Conservation (phyloP, 805 yeast genomes). For the Ogataea ramenticola region DNA sequence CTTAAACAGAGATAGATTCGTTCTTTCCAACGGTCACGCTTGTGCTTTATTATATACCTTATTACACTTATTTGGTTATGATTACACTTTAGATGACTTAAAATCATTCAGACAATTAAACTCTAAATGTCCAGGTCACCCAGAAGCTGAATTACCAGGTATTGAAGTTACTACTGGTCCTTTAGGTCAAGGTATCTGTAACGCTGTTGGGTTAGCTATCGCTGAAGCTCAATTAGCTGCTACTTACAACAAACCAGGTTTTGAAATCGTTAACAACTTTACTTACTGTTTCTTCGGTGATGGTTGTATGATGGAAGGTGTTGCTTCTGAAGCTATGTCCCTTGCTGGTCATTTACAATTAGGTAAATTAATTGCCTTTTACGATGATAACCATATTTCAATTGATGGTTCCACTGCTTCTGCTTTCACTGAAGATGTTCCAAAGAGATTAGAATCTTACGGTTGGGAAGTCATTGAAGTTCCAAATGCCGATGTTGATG, state of each 20-base stretch:
- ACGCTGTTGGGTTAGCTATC: conserved; percentile 94
- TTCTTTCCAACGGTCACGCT: conserved; percentile 94
- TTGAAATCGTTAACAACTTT: conserved; percentile 62
- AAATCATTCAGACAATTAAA: conserved; percentile 83
- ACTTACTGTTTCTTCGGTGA: conserved; percentile 86
- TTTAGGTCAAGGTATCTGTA: conserved; percentile 94
- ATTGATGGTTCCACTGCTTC: conserved; percentile 89
- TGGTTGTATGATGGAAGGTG: conserved; percentile 98
- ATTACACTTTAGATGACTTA: conserved; percentile 74
- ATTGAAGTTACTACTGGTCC: conserved; percentile 98
- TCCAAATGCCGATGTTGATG: conserved; percentile 73
- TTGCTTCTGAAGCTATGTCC: conserved; percentile 88
- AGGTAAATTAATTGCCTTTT: conserved; percentile 88
- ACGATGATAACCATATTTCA: conserved; percentile 95
- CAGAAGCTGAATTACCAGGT: conserved; percentile 88
- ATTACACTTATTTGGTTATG: conserved; percentile 82
- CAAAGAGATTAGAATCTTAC: conserved; percentile 78
- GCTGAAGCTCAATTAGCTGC: conserved; percentile 93
- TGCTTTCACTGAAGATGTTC: conserved; percentile 91
- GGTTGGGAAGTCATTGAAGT: conserved; percentile 89
- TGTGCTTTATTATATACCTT: conserved; percentile 82
- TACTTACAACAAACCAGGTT: conserved; percentile 84
- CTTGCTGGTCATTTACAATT: conserved; percentile 94
- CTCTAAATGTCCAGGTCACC: conserved; percentile 97
- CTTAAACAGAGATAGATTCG: conserved; percentile 94